Conservation (phyloP, 2,329 filamentous ascomycete genomes). For the Macrophomina pseudophaseolina region DNA sequence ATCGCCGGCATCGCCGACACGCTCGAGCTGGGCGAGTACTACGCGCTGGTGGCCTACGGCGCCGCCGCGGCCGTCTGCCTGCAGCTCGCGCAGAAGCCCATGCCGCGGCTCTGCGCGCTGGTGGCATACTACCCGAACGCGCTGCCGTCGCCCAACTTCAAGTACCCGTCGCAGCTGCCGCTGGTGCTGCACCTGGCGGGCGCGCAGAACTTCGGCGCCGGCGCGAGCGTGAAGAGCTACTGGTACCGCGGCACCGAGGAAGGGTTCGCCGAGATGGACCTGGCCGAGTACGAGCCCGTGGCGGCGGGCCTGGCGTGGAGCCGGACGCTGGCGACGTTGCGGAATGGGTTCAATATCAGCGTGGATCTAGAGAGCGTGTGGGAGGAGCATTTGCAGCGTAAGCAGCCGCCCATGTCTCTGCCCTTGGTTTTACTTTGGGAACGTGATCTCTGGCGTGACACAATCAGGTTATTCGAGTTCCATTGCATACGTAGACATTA, state of each 20-base stretch:
- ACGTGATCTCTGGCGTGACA: too few species aligned
- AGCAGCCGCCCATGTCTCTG: constrained; percentile 6
- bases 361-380: constrained; percentile 42
- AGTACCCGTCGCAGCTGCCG: constrained; percentile 45
- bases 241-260: constrained; percentile 44
- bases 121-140: constrained; percentile 50
- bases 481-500: constrained; percentile 7
- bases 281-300: constrained; percentile 46
- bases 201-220: constrained; percentile 38
- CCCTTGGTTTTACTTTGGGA: neutral
- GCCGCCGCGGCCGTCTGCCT: constrained; percentile 48
- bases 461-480: neutral
- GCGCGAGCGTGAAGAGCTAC: constrained; percentile 46
- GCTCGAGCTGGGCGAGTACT: constrained; percentile 45
- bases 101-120: constrained; percentile 47
- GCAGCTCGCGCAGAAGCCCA: constrained; percentile 47
- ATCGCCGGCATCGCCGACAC: constrained; percentile 46
- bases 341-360: constrained; percentile 44
- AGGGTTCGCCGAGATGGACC: constrained; percentile 51
- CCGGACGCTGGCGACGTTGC: constrained; percentile 45
- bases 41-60: constrained; percentile 47
- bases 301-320: constrained; percentile 50
- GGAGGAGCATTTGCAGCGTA: constrained; percentile 40
- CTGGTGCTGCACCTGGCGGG: constrained; percentile 49
- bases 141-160: constrained; percentile 44